Evolutionary conservation across 352 stramenopile species (phyloP), one percentile per base, ranked within the genome.

Genomic region (Saprolegnia parasitica): DNA sequence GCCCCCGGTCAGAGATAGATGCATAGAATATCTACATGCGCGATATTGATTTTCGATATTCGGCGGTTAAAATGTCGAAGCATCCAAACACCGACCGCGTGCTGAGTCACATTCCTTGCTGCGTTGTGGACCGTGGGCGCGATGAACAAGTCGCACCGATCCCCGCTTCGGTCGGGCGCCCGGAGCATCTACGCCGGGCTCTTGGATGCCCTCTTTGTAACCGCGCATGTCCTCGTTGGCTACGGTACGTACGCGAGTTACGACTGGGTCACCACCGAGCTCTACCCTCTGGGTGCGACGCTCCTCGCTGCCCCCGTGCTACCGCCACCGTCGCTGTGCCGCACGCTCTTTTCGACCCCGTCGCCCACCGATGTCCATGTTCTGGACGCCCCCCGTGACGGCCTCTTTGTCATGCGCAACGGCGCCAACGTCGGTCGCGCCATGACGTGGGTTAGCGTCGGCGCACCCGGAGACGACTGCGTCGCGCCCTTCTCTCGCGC

Each of bases 321-420:
- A n/a, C 62, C 62, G 24, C 9, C 23, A 24, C 10, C 46, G 13
- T 29, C 26, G 20, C 40, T 35, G 29, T 35, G 29, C 29, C 29
- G 29, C 29, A 35, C 29, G 5, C 29, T 35, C 29, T 35, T 35
- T 5, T 35, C 35, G 23, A 10, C 35, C 26, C n/a, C 21, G 5
- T 49, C 29, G 15, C 13, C 9, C 29, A 11, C 24, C 15, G 24
- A 52, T 8, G n/a, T 50, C 35, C 35, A n/a, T 15, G 40, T 65
- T 20, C 56, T 52, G 50, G 56, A 65, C 2, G 56, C 56, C 16
- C 1, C 10, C 35, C 39, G 26, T 15, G 65, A 68, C 45, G 9
- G 20, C 23, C 13, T 66, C 20, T 71, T 71, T 37, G 52, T 71
- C 52, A 71, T 71, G 65, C 20, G 32, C 8, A 71, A 71, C 40